These are phyloP conservation scores for Schizophyllum amplum DNA, from an alignment of 1,284 basidiomycete species.

Conservation along the genomic window DNA sequence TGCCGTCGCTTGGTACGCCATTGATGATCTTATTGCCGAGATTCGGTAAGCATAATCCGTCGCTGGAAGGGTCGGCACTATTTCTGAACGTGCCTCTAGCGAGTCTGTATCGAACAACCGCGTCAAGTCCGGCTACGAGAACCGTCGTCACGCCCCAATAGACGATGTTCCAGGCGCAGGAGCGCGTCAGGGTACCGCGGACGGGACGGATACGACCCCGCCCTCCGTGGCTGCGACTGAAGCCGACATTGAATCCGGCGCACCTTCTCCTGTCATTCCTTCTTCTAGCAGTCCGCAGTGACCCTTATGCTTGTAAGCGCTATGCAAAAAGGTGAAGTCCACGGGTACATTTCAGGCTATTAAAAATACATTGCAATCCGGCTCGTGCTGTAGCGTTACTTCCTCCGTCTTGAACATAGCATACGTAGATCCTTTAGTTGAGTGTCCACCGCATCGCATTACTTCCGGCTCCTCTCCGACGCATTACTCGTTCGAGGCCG, in stretches of 20 bases:
- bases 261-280: neutral
- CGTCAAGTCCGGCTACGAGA: slow-evolving; percentile 57
- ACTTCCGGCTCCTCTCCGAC: too few species aligned
- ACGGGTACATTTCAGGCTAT: neutral
- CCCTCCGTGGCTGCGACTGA: neutral
- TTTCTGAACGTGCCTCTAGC: slow-evolving; percentile 25
- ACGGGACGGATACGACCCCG: slow-evolving; percentile 48
- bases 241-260: neutral
- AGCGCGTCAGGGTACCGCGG: slow-evolving; percentile 51
- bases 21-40: slow-evolving; percentile 72
- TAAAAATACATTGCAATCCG: neutral
- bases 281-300: neutral
- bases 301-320: too few species aligned
- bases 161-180: slow-evolving; percentile 63
- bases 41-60: slow-evolving; percentile 42
- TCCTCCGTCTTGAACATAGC: neutral
- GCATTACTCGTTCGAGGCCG: too few species aligned
- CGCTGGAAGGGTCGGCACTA: slow-evolving; percentile 1
- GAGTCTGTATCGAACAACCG: slow-evolving; percentile 70
- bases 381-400: neutral
- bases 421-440: neutral
- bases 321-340: neutral
- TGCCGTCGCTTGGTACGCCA: slow-evolving; percentile 62
- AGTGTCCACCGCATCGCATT: too few species aligned
- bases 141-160: slow-evolving; percentile 48